Evolutionary conservation across 2,329 filamentous ascomycete species (phyloP).

Genomic region (Paramyrothecium roridum): DNA sequence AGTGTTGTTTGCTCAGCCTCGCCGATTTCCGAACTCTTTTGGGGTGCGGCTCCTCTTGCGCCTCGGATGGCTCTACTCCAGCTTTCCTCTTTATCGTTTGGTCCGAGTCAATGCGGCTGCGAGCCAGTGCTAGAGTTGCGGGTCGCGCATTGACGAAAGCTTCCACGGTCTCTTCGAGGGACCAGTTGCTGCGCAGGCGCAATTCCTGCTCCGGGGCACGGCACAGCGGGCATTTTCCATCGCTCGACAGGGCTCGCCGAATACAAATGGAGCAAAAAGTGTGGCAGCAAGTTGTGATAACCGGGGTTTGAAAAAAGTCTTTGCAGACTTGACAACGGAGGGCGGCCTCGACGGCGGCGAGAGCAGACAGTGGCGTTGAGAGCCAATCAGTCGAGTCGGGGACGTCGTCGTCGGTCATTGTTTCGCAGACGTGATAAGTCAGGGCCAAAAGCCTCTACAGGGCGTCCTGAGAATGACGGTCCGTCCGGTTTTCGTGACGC

Average conservation of each 20-base stretch:
- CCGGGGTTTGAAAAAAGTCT: slow-evolving; percentile 91
- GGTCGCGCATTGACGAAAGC: slow-evolving; percentile 67
- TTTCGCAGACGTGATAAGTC: background rate
- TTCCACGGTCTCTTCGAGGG: slow-evolving; percentile 79
- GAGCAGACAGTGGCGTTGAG: slow-evolving; percentile 60
- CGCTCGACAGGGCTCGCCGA: slow-evolving; percentile 74
- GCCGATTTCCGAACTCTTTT: slow-evolving; percentile 54
- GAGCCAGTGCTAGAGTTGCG: slow-evolving; percentile 63
- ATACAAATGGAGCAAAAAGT: slow-evolving; percentile 98
- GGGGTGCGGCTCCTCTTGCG: slow-evolving; percentile 21
- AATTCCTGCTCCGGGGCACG: slow-evolving; percentile 76
- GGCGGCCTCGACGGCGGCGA: slow-evolving; percentile 74
- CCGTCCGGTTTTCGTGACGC: background rate
- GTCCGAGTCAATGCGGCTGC: slow-evolving; percentile 15
- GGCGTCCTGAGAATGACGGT: background rate
- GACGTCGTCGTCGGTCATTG: slow-evolving; percentile 39
- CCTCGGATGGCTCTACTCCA: slow-evolving; percentile 25
- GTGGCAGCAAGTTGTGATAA: slow-evolving; percentile 92
- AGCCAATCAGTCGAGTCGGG: slow-evolving; percentile 86
- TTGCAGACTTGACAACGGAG: slow-evolving; percentile 97
- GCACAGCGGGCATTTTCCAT: slow-evolving; percentile 87
- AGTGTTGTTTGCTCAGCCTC: slow-evolving; percentile 40
- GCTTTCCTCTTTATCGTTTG: slow-evolving; percentile 51
- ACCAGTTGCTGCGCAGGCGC: slow-evolving; percentile 80
- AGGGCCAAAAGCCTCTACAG: background rate